These are phyloP conservation scores for Paspalum vaginatum DNA, from an alignment of 176 grass and related monocot genomes.

Conservation along the genomic window DNA sequence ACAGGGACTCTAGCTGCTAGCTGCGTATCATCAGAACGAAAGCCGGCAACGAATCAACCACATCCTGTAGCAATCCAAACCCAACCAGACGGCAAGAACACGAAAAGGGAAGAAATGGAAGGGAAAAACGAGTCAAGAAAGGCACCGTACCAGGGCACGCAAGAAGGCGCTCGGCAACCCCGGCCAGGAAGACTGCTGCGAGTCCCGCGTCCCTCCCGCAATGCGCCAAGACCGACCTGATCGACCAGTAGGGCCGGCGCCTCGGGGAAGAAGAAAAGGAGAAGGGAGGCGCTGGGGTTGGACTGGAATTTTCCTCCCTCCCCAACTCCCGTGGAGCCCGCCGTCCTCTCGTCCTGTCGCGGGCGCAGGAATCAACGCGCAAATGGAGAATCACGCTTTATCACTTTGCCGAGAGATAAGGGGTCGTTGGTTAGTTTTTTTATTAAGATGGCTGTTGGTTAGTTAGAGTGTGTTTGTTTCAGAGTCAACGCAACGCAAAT, in stretches of 20 bases:
- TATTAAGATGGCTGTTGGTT: too few relatives aligned
- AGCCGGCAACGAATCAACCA: not conserved
- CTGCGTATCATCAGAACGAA: not conserved
- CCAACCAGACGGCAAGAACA: not conserved
- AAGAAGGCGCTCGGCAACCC: not conserved
- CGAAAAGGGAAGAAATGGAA: not conserved
- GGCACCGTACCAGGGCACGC: slow-evolving; percentile 24
- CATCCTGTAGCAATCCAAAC: not conserved
- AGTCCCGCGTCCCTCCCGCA: too few relatives aligned
- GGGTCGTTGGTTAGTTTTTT: not conserved
- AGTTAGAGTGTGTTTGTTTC: too few relatives aligned
- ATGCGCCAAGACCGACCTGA: not conserved
- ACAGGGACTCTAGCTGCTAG: not conserved
- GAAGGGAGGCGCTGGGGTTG: not conserved
- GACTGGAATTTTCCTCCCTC: not conserved
- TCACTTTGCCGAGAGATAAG: not conserved
- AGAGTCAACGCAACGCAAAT: too few relatives aligned
- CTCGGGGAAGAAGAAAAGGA: not conserved
- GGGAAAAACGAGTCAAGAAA: slow-evolving; percentile 10
- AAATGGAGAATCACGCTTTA: not conserved
- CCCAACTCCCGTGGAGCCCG: not conserved
- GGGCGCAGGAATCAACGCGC: not conserved
- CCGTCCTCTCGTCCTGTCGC: not conserved
- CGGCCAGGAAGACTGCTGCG: not conserved
- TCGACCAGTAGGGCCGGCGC: not conserved